Base-by-base conservation (phyloP, 345 rosid species). In the Heritiera fomes region DNA sequence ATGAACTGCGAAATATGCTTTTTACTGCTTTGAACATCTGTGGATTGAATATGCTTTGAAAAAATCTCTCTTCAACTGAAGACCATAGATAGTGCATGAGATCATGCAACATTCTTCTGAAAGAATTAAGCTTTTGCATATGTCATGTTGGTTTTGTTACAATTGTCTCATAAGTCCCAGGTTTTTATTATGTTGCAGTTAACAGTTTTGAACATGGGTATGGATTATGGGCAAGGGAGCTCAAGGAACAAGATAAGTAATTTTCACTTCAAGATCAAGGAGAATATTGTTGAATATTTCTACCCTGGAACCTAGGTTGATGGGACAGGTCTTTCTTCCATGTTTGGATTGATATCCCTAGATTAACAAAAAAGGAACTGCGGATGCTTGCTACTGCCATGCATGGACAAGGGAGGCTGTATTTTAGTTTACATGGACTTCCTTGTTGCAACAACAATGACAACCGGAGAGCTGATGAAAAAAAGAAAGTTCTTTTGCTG, bases 251-350 rank as follows among this genome's bases (percentile, higher is more conserved):
- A 88, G 82, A 77, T 86, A 75, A 87, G 85, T 78, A 91, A 90
- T 86, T 94, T 96, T 83, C 98, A 92, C 47, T 92, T 89, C 85
- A 89, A 78, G 91, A 82, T 90, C 81, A 94, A 89, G 88, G 98
- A 94, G 56, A 94, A 90, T 71, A 80, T 84, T 4, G 83, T 89
- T 6, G 94, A 96, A 28, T 96, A 82, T 79, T 96, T 96, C 85
- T 90, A 89, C 83, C 97, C 98, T 0, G 97, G 98, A 32, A 84
- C 75, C 82, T 41, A 66, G 78, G 81, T 74, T 91, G 84, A 88
- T 38, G 79, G 47, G 55, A 9, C 13, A 0, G 0, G 8, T 7
- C 2, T 7, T 17, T 8, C 46, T 34, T 30, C 15, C 18, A 64
- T 73, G 20, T 41, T 45, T 69, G 23, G 18, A 2, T n/a, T 7